Percentiles rank a stretch among this genome's conserved stretches.
Evolutionary conservation across 2,329 filamentous ascomycete genomes (phyloP).

Genomic region (Colletotrichum liaoningense): DNA sequence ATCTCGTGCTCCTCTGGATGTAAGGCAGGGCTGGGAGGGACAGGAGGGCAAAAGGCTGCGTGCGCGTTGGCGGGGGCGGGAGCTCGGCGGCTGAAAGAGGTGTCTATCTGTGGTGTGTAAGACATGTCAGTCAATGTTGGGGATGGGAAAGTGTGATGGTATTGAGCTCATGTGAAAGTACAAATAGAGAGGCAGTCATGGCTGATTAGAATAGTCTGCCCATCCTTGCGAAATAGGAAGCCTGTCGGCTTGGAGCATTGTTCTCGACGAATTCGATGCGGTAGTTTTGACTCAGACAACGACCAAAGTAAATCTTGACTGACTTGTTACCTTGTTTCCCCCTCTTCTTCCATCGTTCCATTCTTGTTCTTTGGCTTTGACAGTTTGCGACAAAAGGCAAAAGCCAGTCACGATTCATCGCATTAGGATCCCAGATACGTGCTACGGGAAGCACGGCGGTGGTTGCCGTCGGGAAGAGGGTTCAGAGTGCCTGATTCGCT

Average conservation of each 20-base stretch:
- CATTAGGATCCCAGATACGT: not conserved
- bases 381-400: not conserved
- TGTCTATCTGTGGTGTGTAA: not conserved
- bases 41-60: slow-evolving; percentile 1
- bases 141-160: not conserved
- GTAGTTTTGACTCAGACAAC: slow-evolving; percentile 13
- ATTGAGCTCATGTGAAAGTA: not conserved
- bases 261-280: not conserved
- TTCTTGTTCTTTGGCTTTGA: slow-evolving; percentile 1
- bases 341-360: slow-evolving; percentile 8
- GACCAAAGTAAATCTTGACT: not conserved
- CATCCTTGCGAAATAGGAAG: not conserved
- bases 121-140: not conserved
- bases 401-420: not conserved
- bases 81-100: not conserved
- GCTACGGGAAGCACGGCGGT: not conserved
- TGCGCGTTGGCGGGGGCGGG: not conserved
- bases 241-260: too few relatives aligned
- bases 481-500: slow-evolving; percentile 1
- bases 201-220: not conserved
- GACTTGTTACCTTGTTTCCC: slow-evolving; percentile 16
- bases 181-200: not conserved
- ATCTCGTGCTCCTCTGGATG: not conserved
- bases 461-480: not conserved
- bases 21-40: slow-evolving; percentile 1